Base-by-base conservation (phyloP, 345 rosid genomes). In the Geranium rotundifolium region DNA sequence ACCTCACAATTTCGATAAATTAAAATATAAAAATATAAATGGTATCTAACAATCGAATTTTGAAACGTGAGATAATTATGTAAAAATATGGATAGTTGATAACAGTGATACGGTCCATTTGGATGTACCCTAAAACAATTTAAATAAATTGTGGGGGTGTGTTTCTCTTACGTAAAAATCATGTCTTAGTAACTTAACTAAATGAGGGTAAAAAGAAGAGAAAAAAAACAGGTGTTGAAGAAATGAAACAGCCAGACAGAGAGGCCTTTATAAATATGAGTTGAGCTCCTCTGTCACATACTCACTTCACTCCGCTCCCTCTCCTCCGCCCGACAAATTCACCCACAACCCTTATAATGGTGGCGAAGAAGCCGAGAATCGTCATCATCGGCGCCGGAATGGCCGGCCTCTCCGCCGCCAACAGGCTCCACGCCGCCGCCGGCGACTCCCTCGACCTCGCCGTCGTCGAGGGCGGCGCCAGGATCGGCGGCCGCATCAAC, bases 371-470 rank as follows among this genome's bases (percentile, higher is more conserved):
- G 85, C 89, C 95, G 54, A 90, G 83, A 82, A 79, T 93, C 65
- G 96, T 90, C 54, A 90, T 93, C 23, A 73, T 93, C 58, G 99
- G 97, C 56, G 99, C 99, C 3, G 97, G 99, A 79, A 93, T 93
- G 99, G 86, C 99, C 18, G 97, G 96, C 68, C 86, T 93, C 16
- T 84, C 97, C 1, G 99, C 96, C 56, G 97, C 99, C 1, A 83
- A 93, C 88, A 83, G 75, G 81, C 96, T 93, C 58, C 77, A 87
- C 74, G 81, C 86, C 5, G 61, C 50, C 69, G 18, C 68, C 4
- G 34, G 59, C 20, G 79, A 80, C 75, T 56, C 71, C 71, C 85
- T 93, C 64, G 91, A 93, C 73, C 85, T 93, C 50, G 76, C 82
- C 67, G 84, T 93, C 65, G 85, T 93, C 0, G 99, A 93, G 68